Conservation (phyloP, 495 filamentous ascomycete species). For the Friedmanniomyces endolithicus region DNA sequence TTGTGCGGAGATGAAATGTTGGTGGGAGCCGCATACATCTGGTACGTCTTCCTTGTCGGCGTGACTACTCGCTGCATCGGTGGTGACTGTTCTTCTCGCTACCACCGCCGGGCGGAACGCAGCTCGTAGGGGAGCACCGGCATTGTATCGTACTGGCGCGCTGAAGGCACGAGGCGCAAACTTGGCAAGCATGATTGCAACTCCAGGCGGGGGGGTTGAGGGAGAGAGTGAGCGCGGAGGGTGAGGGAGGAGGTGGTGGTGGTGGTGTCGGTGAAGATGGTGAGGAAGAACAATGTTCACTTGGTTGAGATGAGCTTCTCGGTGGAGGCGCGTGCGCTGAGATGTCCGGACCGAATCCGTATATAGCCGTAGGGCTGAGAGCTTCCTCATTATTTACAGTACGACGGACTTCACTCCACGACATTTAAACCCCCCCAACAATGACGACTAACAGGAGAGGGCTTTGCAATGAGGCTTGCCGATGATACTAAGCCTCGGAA, state of each 20-base stretch:
- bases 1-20: neutral
- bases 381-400: too few species aligned
- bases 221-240: neutral
- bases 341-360: too few species aligned
- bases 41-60: slow-evolving; percentile 74
- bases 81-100: slow-evolving; percentile 66
- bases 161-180: slow-evolving; percentile 29
- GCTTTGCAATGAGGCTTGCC: too few species aligned
- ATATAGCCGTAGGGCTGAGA: too few species aligned
- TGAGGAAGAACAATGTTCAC: neutral
- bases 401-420: too few species aligned
- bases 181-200: slow-evolving; percentile 25
- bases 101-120: slow-evolving; percentile 28
- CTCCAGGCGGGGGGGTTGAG: neutral
- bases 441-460: too few species aligned
- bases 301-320: too few species aligned
- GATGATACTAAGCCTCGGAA: too few species aligned
- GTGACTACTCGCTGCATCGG: slow-evolving; percentile 83
- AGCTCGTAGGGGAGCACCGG: slow-evolving; percentile 15
- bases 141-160: slow-evolving; percentile 43
- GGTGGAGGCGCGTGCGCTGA: too few species aligned
- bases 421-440: too few species aligned
- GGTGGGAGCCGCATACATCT: slow-evolving; percentile 34
- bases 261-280: neutral
- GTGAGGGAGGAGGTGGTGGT: neutral